Percentiles rank a stretch among this genome's conserved stretches.
These are phyloP conservation scores for Hibiscus tridactylites DNA, from an alignment of 345 rosid species.

Conservation along the genomic window DNA sequence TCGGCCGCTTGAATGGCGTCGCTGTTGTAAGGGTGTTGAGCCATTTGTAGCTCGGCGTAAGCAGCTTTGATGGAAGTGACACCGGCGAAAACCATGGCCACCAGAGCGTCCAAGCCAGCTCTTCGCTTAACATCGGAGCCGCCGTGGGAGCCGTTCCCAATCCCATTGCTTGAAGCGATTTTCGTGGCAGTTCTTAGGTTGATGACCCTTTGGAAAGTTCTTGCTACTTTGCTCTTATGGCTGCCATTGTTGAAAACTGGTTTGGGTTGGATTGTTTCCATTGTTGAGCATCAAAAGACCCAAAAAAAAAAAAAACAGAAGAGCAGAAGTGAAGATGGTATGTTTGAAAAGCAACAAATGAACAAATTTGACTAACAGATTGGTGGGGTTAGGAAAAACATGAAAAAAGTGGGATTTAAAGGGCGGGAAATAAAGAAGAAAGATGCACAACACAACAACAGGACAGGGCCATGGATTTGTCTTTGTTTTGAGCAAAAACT, in stretches of 20 bases:
- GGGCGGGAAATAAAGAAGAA: constrained; percentile 21
- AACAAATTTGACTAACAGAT: constrained; percentile 35
- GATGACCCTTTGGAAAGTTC: constrained; percentile 65
- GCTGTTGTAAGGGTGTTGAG: constrained; percentile 73
- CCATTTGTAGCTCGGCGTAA: constrained; percentile 89
- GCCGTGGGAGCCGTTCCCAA: constrained; percentile 45
- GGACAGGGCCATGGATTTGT: not conserved
- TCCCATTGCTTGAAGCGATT: constrained; percentile 51
- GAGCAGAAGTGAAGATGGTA: constrained; percentile 16
- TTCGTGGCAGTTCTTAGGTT: constrained; percentile 39
- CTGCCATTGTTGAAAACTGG: constrained; percentile 32
- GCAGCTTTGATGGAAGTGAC: constrained; percentile 81
- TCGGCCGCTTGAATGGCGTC: constrained; percentile 77
- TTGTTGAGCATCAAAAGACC: constrained; percentile 6
- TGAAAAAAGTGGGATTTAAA: constrained; percentile 21
- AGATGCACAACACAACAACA: not conserved
- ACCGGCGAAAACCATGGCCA: constrained; percentile 74
- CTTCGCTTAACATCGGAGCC: constrained; percentile 27
- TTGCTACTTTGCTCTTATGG: constrained; percentile 41
- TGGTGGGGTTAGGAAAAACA: not conserved
- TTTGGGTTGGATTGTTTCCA: constrained; percentile 53
- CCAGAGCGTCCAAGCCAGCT: constrained; percentile 58
- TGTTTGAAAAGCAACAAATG: constrained; percentile 8
- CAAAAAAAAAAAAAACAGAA: not conserved
- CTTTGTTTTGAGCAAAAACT: too few species aligned